Evolutionary conservation across 768 basidiomycete species (phyloP).

Genomic region (Amylocystis lapponica): DNA sequence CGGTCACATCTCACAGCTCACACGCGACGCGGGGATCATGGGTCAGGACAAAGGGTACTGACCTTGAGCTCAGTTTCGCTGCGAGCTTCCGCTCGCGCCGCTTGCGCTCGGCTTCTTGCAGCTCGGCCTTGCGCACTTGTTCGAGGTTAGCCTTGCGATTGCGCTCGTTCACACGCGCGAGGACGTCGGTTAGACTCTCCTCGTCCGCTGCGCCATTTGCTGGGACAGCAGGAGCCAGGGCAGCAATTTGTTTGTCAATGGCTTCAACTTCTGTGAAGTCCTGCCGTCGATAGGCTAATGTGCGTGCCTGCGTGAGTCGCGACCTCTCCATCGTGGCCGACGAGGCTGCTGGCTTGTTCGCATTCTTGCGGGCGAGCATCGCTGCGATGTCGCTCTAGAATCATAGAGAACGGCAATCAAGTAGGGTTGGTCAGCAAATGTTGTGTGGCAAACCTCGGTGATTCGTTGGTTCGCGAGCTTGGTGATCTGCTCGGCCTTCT

Average conservation of each 20-base stretch:
- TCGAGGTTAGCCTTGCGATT: conserved; percentile 85
- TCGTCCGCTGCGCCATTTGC: conserved; percentile 10
- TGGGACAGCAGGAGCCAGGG: conserved; percentile 30
- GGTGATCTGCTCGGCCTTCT: conserved; percentile 57
- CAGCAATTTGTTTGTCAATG: conserved; percentile 62
- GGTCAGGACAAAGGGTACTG: conserved; percentile 19
- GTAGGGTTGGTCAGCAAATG: not conserved
- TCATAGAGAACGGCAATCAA: not conserved
- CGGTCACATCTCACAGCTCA: conserved; percentile 6
- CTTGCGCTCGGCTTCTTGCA: conserved; percentile 63
- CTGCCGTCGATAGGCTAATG: conserved; percentile 68
- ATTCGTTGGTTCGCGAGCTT: conserved; percentile 54
- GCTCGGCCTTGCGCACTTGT: conserved; percentile 70
- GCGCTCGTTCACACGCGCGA: conserved; percentile 83
- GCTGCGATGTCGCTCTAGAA: conserved; percentile 72
- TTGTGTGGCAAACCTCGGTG: conserved; percentile 60
- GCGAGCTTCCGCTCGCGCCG: conserved; percentile 59
- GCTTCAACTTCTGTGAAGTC: conserved; percentile 57
- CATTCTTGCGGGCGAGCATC: conserved; percentile 67
- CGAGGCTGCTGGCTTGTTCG: conserved; percentile 27
- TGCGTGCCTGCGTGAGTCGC: conserved; percentile 62
- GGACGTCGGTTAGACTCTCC: conserved; percentile 41
- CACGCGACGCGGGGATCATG: conserved; percentile 1
- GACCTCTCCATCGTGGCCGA: conserved; percentile 52
- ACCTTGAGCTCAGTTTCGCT: conserved; percentile 59